Evolutionary conservation across 179 eudicot genomes (phyloP).

Genomic region (Beta corolliflora): DNA sequence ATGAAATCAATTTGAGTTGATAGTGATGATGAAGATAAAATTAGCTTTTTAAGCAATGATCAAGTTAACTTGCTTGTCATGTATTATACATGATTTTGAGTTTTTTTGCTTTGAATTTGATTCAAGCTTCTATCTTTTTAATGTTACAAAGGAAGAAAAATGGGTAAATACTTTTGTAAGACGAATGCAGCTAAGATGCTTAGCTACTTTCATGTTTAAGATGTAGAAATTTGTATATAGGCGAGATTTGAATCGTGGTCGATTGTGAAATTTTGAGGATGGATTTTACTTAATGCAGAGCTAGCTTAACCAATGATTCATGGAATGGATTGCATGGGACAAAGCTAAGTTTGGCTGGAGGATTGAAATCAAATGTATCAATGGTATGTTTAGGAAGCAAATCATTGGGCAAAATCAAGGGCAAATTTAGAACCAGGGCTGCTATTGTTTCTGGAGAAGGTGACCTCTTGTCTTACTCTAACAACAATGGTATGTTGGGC

Average conservation of each 20-base stretch:
- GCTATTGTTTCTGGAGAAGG: conserved; percentile 61
- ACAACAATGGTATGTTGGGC: conserved; percentile 26
- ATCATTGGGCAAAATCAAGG: conserved; percentile 34
- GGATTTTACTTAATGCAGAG: conserved; percentile 30
- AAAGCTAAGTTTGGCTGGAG: conserved; percentile 40
- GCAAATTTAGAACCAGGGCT: conserved; percentile 41
- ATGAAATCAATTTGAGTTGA: neutral
- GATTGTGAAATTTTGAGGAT: conserved; percentile 2
- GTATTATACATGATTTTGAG: neutral
- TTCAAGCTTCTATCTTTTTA: neutral
- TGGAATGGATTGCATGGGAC: conserved; percentile 37
- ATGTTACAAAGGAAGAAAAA: neutral
- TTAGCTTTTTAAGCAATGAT: conserved; percentile 12
- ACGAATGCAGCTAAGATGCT: neutral
- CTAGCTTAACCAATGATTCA: conserved; percentile 33
- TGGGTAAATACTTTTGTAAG: neutral
- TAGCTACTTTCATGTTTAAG: neutral
- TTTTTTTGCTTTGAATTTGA: neutral
- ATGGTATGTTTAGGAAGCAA: conserved; percentile 35
- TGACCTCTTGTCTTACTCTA: conserved; percentile 38
- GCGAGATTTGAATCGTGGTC: too few species aligned
- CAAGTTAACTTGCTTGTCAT: neutral
- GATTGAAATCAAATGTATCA: conserved; percentile 36
- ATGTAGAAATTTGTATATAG: too few species aligned
- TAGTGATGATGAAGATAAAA: conserved; percentile 1